Conservation (phyloP, 75 land plant genomes). For the Selaginella tamariscina region DNA sequence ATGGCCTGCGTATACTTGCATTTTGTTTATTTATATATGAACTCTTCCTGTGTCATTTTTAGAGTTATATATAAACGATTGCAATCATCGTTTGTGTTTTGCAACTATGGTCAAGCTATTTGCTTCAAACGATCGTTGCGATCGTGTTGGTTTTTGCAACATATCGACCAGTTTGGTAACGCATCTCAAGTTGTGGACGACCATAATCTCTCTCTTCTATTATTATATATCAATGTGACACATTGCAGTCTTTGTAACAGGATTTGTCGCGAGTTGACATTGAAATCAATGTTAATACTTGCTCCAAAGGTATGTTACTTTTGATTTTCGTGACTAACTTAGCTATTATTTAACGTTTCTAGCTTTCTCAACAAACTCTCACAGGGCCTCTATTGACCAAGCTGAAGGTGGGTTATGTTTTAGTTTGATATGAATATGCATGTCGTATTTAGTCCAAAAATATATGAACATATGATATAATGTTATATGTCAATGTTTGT, state of each 20-base stretch:
- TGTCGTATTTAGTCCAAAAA: too few species aligned
- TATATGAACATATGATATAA: too few species aligned
- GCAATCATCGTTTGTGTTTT: too few species aligned
- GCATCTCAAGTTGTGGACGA: constrained; percentile 93
- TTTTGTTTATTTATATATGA: too few species aligned
- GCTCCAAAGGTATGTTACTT: constrained; percentile 67
- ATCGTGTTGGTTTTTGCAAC: constrained; percentile 81
- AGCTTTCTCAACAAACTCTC: constrained; percentile 91
- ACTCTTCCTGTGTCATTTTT: too few species aligned
- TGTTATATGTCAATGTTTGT: neutral
- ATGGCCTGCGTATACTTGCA: too few species aligned
- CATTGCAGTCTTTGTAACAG: too few species aligned
- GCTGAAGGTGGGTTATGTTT: constrained; percentile 52
- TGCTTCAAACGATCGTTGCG: constrained; percentile 87
- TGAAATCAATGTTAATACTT: constrained; percentile 88
- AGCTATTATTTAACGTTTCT: constrained; percentile 17
- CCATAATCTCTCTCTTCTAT: constrained; percentile 22
- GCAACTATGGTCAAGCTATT: constrained; percentile 91
- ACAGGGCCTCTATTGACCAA: constrained; percentile 84
- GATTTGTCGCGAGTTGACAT: constrained; percentile 89
- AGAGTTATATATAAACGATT: too few species aligned
- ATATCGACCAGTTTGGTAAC: constrained; percentile 91
- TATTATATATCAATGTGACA: too few species aligned
- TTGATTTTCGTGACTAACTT: neutral
- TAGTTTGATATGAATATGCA: too few species aligned